Evolutionary conservation across 345 rosid species (phyloP).

Genomic region (Schrenkiella parvula): DNA sequence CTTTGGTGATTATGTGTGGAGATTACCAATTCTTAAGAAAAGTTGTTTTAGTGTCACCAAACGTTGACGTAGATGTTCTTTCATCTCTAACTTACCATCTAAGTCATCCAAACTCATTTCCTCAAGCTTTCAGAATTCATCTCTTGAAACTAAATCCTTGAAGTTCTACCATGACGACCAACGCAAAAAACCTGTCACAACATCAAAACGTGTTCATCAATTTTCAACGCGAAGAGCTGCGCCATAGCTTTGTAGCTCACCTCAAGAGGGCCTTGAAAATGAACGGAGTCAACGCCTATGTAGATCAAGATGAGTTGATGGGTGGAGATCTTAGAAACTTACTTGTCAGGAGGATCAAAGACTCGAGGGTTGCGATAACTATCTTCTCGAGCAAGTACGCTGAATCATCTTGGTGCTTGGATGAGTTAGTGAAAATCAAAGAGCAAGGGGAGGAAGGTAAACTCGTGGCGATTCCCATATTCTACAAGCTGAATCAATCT

Average conservation of each 20-base stretch:
- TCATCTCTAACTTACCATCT: no score
- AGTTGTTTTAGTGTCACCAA: no score
- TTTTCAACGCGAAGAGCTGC: not conserved
- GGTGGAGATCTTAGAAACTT: not conserved
- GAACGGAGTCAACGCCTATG: not conserved
- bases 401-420: not conserved
- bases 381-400: not conserved
- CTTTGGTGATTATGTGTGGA: no score
- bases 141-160: no score
- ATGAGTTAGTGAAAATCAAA: not conserved
- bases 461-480: not conserved
- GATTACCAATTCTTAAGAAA: no score
- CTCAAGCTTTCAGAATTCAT: no score
- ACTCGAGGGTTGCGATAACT: not conserved
- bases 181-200: no score
- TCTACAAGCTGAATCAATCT: not conserved
- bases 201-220: constrained; percentile 8
- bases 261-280: not conserved
- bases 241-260: not conserved
- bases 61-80: no score
- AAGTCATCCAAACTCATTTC: no score
- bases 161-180: no score
- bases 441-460: not conserved
- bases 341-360: not conserved
- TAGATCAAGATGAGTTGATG: not conserved